Conservation (phyloP, 495 filamentous ascomycete genomes). For the Annulohypoxylon moriforme region DNA sequence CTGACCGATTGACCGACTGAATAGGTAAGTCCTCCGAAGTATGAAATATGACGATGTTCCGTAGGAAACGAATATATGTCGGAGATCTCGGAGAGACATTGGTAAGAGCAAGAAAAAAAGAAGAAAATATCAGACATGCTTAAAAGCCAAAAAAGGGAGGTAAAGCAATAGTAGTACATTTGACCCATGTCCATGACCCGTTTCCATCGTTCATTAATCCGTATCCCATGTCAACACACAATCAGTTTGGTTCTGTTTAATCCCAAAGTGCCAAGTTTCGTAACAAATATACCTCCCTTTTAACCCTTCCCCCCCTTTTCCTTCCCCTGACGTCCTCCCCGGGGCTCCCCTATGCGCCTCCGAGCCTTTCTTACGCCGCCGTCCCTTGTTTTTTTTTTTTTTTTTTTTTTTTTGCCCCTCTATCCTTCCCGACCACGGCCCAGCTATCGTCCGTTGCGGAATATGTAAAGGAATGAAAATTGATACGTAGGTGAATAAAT, state of each 20-base stretch:
- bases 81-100: background rate
- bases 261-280: slow-evolving; percentile 9
- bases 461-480: slow-evolving; percentile 6
- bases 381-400: background rate
- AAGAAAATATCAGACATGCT: slow-evolving; percentile 13
- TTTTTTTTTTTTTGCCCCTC: too few species aligned
- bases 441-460: background rate
- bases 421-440: background rate
- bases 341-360: slow-evolving; percentile 8
- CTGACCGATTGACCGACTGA: background rate
- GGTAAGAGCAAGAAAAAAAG: slow-evolving; percentile 4
- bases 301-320: background rate
- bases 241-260: background rate
- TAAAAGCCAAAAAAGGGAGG: slow-evolving; percentile 12
- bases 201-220: slow-evolving; percentile 27
- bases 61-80: background rate
- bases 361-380: background rate
- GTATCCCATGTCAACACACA: slow-evolving; percentile 20
- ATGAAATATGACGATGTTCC: background rate
- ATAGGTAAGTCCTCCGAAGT: background rate
- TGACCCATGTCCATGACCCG: slow-evolving; percentile 16
- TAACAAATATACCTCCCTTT: slow-evolving; percentile 10
- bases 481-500: background rate
- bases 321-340: background rate
- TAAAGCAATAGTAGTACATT: slow-evolving; percentile 20